Base-by-base conservation (phyloP, 2,329 filamentous ascomycete genomes). In the Cordyceps pruinosa region DNA sequence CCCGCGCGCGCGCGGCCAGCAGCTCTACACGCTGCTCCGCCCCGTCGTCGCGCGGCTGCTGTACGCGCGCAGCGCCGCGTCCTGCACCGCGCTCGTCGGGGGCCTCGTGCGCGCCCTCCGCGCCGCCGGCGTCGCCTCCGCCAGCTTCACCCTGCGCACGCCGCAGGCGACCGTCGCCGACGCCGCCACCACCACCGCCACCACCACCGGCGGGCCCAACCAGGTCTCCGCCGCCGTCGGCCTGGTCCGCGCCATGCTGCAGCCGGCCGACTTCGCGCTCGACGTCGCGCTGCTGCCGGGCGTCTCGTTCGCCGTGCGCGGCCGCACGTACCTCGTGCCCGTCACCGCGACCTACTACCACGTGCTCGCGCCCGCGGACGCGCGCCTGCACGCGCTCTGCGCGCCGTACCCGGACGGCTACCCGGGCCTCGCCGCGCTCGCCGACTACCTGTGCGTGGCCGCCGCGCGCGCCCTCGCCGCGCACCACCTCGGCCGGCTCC, bases 41-140 rank as follows among this genome's bases (percentile, higher is more conserved):
- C 77, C 79, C 28, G 68, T 84, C 48, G 72, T 85, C 48, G 74
- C 77, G 5, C 75, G 77, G 56, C 68, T 77, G 23, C 71, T 73
- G 54, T 77, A 77, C 64, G 70, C 75, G 56, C 68, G 69, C 44
- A 72, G 73, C 45, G 66, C 78, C 35, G 64, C 67, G 25, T 63
- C 69, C 10, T 73, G 76, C 50, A 71, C 72, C 1, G 59, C 63
- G 2, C 76, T 77, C 63, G 65, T 82, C 7, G 73, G 76, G 10
- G 68, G 69, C 13, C 65, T 84, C 15, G 70, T 74, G 6, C 64
- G 65, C 23, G 68, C 75, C 4, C 71, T 84, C 26, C 74, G 72
- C n/a, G 67, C 66, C 21, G 76, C 78, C 12, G 78, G 80, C 21
- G 62, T 81, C 35, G 59, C 66, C 0, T 65, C 72, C 5, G 70